Evolutionary conservation across 2,329 filamentous ascomycete species (phyloP).

Genomic region (Clathrospora elynae): DNA sequence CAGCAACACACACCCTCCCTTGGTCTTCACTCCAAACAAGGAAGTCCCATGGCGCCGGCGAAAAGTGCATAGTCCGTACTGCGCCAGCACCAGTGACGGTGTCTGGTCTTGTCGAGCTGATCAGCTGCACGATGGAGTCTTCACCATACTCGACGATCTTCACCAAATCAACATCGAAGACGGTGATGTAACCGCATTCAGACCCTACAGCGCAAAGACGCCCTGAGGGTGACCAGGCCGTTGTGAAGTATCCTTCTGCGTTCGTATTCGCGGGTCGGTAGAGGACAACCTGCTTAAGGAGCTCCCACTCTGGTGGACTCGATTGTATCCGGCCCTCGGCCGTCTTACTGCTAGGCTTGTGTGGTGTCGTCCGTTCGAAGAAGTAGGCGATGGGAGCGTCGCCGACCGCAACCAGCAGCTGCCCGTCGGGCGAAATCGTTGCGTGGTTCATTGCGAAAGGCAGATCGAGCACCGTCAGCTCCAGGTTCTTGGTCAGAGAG

Average conservation of each 20-base stretch:
- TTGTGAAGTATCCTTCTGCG: conserved; percentile 71
- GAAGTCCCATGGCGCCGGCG: conserved; percentile 85
- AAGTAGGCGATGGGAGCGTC: conserved; percentile 88
- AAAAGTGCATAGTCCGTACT: conserved; percentile 89
- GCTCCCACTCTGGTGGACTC: conserved; percentile 47
- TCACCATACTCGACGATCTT: conserved; percentile 51
- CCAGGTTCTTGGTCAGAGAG: conserved; percentile 69
- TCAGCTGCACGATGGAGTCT: conserved; percentile 72
- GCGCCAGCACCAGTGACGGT: conserved; percentile 69
- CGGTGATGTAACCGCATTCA: conserved; percentile 77
- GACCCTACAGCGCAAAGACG: conserved; percentile 76
- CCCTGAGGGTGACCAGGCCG: conserved; percentile 75
- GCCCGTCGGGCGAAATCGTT: conserved; percentile 88
- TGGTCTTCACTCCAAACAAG: conserved; percentile 93
- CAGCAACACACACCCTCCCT: conserved; percentile 73
- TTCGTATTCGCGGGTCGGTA: conserved; percentile 47
- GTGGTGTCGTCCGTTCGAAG: conserved; percentile 62
- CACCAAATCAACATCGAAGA: conserved; percentile 66
- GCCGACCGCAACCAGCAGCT: conserved; percentile 78
- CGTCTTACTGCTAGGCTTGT: conserved; percentile 33
- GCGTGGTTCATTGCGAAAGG: conserved; percentile 91
- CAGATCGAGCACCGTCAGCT: conserved; percentile 73
- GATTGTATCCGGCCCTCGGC: conserved; percentile 28
- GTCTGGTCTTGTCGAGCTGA: conserved; percentile 76
- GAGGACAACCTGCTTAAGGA: conserved; percentile 49